These are phyloP conservation scores for Crucibulum parvulum DNA, from an alignment of 1,284 basidiomycete species.

Conservation along the genomic window DNA sequence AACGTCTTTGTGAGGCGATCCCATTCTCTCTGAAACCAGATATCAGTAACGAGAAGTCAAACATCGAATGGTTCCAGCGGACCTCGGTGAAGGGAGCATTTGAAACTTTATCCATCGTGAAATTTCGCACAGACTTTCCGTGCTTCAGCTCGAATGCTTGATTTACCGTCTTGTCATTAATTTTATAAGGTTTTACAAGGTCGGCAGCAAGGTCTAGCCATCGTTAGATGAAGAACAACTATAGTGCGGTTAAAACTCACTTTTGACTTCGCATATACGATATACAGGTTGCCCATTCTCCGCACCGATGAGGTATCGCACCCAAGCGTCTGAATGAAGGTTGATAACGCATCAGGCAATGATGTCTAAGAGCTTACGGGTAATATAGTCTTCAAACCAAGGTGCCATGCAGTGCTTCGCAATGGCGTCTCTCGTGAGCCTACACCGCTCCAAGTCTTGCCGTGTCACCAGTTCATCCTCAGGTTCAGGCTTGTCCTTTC, in stretches of 20 bases:
- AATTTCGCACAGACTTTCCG: conserved; percentile 64
- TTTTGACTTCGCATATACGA: conserved; percentile 79
- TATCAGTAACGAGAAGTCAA: conserved; percentile 9
- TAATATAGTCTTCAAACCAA: conserved; percentile 81
- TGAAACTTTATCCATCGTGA: conserved; percentile 84
- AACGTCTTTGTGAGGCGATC: conserved; percentile 60
- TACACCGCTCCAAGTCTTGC: conserved; percentile 62
- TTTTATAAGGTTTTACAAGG: conserved; percentile 71
- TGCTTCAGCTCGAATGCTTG: conserved; percentile 75
- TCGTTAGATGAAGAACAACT: conserved; percentile 8
- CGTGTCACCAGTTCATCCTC: conserved; percentile 62
- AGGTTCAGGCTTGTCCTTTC: conserved; percentile 48
- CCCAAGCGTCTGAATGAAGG: conserved; percentile 71
- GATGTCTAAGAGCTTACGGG: conserved; percentile 51
- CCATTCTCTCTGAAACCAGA: conserved; percentile 72
- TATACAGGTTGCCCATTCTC: conserved; percentile 71
- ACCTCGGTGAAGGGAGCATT: conserved; percentile 71
- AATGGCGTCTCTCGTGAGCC: conserved; percentile 69
- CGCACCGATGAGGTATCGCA: conserved; percentile 76
- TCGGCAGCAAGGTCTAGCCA: conserved; percentile 56
- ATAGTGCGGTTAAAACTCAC: conserved; percentile 49
- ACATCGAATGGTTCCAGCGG: conserved; percentile 27
- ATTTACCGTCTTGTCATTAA: conserved; percentile 70
- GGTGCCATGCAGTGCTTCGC: conserved; percentile 72
- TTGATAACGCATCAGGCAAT: conserved; percentile 5